Percentiles rank a stretch among this genome's conserved stretches.
These are phyloP conservation scores for Rhodamnia argentea DNA, from an alignment of 345 rosid species.

Conservation along the genomic window DNA sequence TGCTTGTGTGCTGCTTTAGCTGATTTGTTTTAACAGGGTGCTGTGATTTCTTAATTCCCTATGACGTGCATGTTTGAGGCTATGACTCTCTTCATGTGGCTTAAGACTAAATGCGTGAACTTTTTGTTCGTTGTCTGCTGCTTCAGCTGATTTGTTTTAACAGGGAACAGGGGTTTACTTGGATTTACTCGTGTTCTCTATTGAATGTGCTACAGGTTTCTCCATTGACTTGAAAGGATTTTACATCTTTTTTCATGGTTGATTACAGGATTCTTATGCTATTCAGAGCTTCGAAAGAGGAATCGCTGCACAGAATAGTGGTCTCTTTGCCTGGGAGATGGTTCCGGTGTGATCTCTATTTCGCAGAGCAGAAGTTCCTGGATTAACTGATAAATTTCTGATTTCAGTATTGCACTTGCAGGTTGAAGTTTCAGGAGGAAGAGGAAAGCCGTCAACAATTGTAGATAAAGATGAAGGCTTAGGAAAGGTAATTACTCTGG, in stretches of 20 bases:
- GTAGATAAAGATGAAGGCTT: conserved; percentile 81
- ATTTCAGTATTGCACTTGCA: conserved; percentile 19
- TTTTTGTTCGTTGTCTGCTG: neutral
- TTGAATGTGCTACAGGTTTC: neutral
- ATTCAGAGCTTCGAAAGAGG: conserved; percentile 81
- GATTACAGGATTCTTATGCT: conserved; percentile 73
- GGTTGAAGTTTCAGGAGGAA: conserved; percentile 81
- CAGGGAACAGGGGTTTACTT: neutral
- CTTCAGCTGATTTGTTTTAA: neutral
- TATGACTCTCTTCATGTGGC: neutral
- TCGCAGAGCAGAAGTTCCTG: neutral
- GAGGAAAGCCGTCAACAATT: conserved; percentile 55
- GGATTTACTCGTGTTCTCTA: neutral
- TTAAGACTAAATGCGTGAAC: neutral
- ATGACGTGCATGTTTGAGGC: neutral
- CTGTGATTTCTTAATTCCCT: too few relatives aligned
- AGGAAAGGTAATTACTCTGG: conserved; percentile 44
- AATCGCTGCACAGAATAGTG: conserved; percentile 57
- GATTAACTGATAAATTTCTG: neutral
- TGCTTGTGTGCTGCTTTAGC: neutral
- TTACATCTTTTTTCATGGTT: neutral
- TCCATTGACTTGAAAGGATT: neutral
- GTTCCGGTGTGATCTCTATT: conserved; percentile 39
- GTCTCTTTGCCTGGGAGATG: conserved; percentile 80
- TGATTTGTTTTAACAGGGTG: neutral